These are phyloP conservation scores for Cadophora sp. DNA, from an alignment of 2,329 filamentous ascomycete species.

Conservation along the genomic window DNA sequence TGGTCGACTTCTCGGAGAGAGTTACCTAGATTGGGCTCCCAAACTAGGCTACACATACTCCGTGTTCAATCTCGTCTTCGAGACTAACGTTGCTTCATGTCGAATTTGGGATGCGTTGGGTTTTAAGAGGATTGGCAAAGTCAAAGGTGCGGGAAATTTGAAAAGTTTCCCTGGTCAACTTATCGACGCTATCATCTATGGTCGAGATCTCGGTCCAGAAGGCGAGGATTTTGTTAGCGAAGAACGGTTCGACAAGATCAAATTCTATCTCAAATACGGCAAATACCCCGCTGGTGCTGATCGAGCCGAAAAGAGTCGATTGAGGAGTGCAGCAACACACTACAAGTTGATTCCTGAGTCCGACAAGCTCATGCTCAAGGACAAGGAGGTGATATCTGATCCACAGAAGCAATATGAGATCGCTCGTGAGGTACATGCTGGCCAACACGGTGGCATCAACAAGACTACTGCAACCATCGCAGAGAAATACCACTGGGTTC, in stretches of 20 bases:
- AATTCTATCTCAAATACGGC: constrained; percentile 93
- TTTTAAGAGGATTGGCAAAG: constrained; percentile 74
- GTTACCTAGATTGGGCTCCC: constrained; percentile 63
- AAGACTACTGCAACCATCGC: constrained; percentile 96
- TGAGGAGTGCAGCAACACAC: constrained; percentile 92
- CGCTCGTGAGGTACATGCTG: constrained; percentile 75
- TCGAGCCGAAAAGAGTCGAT: constrained; percentile 91
- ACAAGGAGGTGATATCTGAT: constrained; percentile 95
- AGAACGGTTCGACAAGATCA: constrained; percentile 98
- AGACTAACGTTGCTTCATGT: constrained; percentile 74
- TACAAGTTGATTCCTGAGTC: constrained; percentile 76
- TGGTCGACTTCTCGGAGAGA: constrained; percentile 61
- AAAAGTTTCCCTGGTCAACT: constrained; percentile 57
- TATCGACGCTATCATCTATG: constrained; percentile 67
- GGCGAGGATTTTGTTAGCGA: constrained; percentile 87
- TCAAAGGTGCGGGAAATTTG: constrained; percentile 61
- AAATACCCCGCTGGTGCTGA: constrained; percentile 94
- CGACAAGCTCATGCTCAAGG: constrained; percentile 93
- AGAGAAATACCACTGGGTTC: constrained; percentile 94
- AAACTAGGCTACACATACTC: constrained; percentile 73
- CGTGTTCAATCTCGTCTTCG: constrained; percentile 78
- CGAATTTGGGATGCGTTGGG: constrained; percentile 77
- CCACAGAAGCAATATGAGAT: constrained; percentile 91
- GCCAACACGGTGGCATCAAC: constrained; percentile 91
- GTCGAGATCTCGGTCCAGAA: constrained; percentile 62